Percentiles rank a stretch among this genome's conserved stretches.
These are phyloP conservation scores for Pseudogymnoascus sp. DNA, from an alignment of 2,329 filamentous ascomycete species.

Conservation along the genomic window DNA sequence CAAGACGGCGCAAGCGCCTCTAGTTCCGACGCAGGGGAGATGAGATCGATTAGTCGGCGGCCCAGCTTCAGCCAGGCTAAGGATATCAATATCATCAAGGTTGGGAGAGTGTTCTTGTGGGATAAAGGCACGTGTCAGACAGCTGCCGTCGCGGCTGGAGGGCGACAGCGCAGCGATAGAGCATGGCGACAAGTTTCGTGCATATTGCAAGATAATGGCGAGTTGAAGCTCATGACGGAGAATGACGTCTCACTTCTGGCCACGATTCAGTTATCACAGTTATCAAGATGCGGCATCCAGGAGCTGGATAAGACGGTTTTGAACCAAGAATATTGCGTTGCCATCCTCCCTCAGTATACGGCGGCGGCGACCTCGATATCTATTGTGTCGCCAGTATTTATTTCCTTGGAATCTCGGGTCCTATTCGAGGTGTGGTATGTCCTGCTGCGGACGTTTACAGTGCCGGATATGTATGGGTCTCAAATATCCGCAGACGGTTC, in stretches of 20 bases:
- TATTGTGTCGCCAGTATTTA: constrained; percentile 77
- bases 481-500: constrained; percentile 8
- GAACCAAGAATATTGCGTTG: constrained; percentile 88
- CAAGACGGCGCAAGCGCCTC: constrained; percentile 12
- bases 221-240: constrained; percentile 84
- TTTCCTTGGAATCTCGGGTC: constrained; percentile 76
- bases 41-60: constrained; percentile 29
- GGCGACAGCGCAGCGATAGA: constrained; percentile 46
- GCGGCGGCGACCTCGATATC: constrained; percentile 63
- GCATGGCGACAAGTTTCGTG: constrained; percentile 84
- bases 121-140: constrained; percentile 58
- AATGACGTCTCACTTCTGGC: constrained; percentile 73
- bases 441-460: constrained; percentile 78
- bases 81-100: constrained; percentile 83
- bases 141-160: constrained; percentile 43
- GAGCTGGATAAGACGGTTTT: constrained; percentile 83
- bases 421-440: constrained; percentile 99
- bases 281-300: constrained; percentile 85
- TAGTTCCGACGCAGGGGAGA: neutral
- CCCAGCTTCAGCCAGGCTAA: constrained; percentile 42
- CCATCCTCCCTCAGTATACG: constrained; percentile 89
- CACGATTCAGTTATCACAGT: constrained; percentile 76
- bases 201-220: constrained; percentile 88
- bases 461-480: constrained; percentile 73
- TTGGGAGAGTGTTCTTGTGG: constrained; percentile 86